These are phyloP conservation scores for Fragilariopsis cylindrus DNA, from an alignment of 108 stramenopile genomes.

Conservation along the genomic window DNA sequence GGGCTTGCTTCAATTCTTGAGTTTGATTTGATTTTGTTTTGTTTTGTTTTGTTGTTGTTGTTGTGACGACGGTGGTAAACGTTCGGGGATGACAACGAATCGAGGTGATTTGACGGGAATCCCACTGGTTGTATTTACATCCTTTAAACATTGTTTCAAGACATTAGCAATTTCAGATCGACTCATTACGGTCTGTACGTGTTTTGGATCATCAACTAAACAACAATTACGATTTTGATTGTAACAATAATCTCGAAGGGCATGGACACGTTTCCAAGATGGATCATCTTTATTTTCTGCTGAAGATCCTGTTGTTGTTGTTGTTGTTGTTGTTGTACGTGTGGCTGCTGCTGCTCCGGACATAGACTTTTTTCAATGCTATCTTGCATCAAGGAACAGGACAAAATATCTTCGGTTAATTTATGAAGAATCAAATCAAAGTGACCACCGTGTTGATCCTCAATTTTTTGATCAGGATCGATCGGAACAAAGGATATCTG, in stretches of 20 bases:
- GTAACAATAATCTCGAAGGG: constrained; percentile 60
- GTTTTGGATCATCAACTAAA: constrained; percentile 70
- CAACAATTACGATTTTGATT: constrained; percentile 64
- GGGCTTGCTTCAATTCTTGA: constrained; percentile 1
- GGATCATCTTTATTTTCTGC: constrained; percentile 1
- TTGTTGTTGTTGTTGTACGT: neutral
- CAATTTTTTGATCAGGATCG: constrained; percentile 71
- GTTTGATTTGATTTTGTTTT: neutral
- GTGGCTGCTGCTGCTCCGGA: neutral
- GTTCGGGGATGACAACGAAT: constrained; percentile 50
- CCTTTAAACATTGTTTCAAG: constrained; percentile 52
- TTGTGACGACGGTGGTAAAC: neutral
- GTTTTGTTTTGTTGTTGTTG: constrained; percentile 6
- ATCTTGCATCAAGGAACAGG: constrained; percentile 28
- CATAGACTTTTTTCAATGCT: neutral
- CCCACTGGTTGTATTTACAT: constrained; percentile 54
- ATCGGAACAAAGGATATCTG: constrained; percentile 82
- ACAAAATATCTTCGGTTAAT: constrained; percentile 85
- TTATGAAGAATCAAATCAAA: constrained; percentile 87
- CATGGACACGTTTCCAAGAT: constrained; percentile 50
- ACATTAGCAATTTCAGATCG: constrained; percentile 70
- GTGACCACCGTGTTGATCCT: constrained; percentile 80
- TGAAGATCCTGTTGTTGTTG: neutral
- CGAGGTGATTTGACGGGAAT: constrained; percentile 68
- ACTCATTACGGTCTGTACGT: constrained; percentile 77